Evolutionary conservation across 805 yeast species (phyloP).

Genomic region (Sugiyamaella qingdaonensis): DNA sequence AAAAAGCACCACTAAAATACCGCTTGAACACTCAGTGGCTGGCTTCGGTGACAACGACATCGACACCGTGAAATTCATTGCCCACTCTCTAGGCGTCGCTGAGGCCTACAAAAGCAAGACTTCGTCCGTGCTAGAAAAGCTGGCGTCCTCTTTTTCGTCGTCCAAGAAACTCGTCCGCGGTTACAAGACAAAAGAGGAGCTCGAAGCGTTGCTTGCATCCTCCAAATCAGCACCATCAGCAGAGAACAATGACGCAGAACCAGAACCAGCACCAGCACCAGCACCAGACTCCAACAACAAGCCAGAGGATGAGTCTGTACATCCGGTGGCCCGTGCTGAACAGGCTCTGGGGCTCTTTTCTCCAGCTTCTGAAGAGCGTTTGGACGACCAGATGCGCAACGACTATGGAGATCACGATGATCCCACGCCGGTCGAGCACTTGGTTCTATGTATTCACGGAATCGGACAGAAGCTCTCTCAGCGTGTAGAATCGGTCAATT

Average conservation of each 20-base stretch:
- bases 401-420: slow-evolving; percentile 22
- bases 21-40: background rate
- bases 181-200: slow-evolving; percentile 16
- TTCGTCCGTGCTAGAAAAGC: slow-evolving; percentile 2
- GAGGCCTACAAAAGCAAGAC: background rate
- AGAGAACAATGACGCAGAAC: background rate
- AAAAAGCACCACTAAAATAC: background rate
- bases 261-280: background rate
- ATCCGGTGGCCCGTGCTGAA: background rate
- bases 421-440: slow-evolving; percentile 45
- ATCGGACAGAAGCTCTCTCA: slow-evolving; percentile 86
- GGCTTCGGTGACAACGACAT: slow-evolving; percentile 27
- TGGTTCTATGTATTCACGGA: slow-evolving; percentile 89
- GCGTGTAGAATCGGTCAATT: slow-evolving; percentile 74
- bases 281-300: background rate
- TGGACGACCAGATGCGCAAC: slow-evolving; percentile 26
- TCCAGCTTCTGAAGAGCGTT: slow-evolving; percentile 1
- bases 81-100: background rate
- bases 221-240: background rate
- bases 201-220: slow-evolving; percentile 17
- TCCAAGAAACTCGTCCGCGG: slow-evolving; percentile 26
- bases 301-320: background rate
- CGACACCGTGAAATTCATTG: slow-evolving; percentile 7
- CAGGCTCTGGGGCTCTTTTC: background rate
- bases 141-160: background rate